Conservation (phyloP, 2,329 filamentous ascomycete genomes). For the Penicillium glabrum region DNA sequence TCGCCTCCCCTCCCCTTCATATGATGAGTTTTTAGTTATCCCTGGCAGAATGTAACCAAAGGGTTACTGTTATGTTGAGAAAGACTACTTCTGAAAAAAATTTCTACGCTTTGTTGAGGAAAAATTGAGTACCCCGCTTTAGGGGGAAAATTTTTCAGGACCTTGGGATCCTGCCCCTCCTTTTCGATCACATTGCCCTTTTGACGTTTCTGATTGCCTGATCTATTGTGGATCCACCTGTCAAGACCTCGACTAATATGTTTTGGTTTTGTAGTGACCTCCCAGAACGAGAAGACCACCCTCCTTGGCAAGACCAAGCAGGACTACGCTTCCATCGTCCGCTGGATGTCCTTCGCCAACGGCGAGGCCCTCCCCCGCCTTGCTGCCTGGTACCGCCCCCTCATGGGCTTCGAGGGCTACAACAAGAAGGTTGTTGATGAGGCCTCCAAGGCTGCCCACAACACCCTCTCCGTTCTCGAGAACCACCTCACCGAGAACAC, state of each 20-base stretch:
- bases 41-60: constrained; percentile 83
- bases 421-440: constrained; percentile 98
- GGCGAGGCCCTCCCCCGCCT: constrained; percentile 73
- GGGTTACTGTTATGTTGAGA: constrained; percentile 70
- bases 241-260: constrained; percentile 24
- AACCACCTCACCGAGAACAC: constrained; percentile 89
- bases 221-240: constrained; percentile 5
- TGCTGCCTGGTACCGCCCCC: constrained; percentile 80
- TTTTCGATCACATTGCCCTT: constrained; percentile 11
- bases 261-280: constrained; percentile 68
- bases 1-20: constrained; percentile 16
- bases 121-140: constrained; percentile 49
- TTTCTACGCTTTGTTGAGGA: neutral
- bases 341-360: constrained; percentile 98
- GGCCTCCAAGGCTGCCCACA: constrained; percentile 65
- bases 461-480: constrained; percentile 73
- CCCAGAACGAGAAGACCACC: constrained; percentile 99
- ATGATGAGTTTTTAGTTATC: constrained; percentile 92
- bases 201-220: constrained; percentile 14
- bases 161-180: constrained; percentile 2
- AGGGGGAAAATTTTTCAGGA: constrained; percentile 17
- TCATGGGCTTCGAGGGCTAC: constrained; percentile 79
- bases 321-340: constrained; percentile 97
- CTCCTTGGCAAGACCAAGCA: constrained; percentile 99
- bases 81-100: constrained; percentile 66